Percentiles rank a stretch among this genome's conserved stretches.
Evolutionary conservation across 2,329 filamentous ascomycete species (phyloP).

Genomic region (Hypoxylon sp.): DNA sequence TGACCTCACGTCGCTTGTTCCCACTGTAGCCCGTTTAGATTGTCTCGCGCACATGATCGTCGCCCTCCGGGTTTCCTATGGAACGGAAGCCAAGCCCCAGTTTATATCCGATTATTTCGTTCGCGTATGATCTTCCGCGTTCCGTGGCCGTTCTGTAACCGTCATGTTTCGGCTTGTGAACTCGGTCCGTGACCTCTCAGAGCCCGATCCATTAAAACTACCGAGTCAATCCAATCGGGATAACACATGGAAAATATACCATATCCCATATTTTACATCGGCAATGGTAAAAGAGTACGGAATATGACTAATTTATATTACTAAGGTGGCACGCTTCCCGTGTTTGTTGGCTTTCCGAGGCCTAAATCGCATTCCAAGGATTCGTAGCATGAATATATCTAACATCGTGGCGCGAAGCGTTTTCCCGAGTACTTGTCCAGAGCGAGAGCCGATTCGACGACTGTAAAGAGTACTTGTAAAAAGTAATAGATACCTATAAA

Average conservation of each 20-base stretch:
- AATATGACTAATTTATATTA: neutral
- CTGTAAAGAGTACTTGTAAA: neutral
- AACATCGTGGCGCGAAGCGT: neutral
- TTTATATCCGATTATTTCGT: constrained; percentile 1
- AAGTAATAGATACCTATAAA: neutral
- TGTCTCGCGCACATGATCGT: neutral
- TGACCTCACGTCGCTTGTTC: no score
- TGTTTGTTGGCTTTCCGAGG: neutral
- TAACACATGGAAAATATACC: neutral
- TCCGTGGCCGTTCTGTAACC: constrained; percentile 19
- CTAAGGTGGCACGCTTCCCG: neutral
- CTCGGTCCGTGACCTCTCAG: constrained; percentile 6
- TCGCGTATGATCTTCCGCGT: constrained; percentile 27
- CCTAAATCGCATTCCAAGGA: neutral
- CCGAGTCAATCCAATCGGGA: neutral
- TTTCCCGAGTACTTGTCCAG: neutral
- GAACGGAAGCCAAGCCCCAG: neutral
- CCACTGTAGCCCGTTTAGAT: no score
- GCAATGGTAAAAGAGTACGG: neutral
- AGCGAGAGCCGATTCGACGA: neutral
- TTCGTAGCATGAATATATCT: neutral
- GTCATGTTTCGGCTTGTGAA: constrained; percentile 3
- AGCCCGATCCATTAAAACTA: neutral
- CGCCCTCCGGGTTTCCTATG: constrained; percentile 1
- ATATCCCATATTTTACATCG: neutral